Evolutionary conservation across 23 red algal genomes (phyloP), one percentile per base, ranked within the genome.

Genomic region (Pyropia haitanensis): DNA sequence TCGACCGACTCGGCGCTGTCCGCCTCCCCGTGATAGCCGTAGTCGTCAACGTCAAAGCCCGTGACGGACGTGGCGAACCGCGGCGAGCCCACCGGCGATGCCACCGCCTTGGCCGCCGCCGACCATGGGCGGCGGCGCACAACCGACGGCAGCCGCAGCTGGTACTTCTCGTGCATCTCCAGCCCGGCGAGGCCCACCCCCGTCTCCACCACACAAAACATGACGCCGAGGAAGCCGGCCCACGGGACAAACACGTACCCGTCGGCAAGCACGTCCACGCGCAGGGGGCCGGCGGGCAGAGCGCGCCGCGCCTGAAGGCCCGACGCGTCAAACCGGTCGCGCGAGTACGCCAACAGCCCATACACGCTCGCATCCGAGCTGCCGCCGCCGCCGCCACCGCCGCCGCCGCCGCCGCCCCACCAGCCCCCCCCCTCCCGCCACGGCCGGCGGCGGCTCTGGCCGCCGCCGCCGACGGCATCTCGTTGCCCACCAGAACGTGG

Each of bases 161-260:
- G 21, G 27, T 88, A 88, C 13, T 79, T 72, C 57, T 88, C 73
- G n/a, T 23, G 46, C 50, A 88, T 33, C 23, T 63, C 58, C 24
- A 78, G 71, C 12, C 57, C 31, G 39, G 39, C 39, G 13, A 46
- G 39, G 39, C 39, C 39, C 4, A 9, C 39, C 0, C 39, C 39
- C 39, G 39, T 46, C 39, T 46, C 39, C 1, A 46, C 39, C 5
- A 46, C 39, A 46, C 39, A 46, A 13, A 46, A 46, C 39, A 46
- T 46, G 60, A 88, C 20, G 13, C 76, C 74, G 26, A 67, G 64
- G 2, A 64, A 65, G 54, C 77, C 66, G n/a, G 62, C 76, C 18
- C 86, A 80, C 19, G 81, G 64, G 1, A 95, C 73, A 18, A 95
- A 66, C 57, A 95, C 29, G 27, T 79, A 88, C 1, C 90, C 90